phyloP scores from a whole-genome alignment of 2,329 filamentous ascomycete species.

The Xylariales sp. region DNA sequence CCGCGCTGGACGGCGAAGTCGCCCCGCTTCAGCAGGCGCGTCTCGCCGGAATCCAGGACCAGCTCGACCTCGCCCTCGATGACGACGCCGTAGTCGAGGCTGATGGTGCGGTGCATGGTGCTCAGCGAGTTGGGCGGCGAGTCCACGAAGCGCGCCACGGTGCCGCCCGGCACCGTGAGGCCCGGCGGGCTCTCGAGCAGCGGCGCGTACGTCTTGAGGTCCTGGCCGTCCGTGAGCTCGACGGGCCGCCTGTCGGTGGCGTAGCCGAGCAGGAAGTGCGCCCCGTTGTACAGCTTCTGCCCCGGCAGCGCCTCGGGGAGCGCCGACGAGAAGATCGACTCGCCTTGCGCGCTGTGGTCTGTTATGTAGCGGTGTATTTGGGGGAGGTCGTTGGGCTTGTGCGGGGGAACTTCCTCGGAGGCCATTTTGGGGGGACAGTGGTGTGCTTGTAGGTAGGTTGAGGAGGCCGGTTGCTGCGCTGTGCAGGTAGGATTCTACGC shows the following conservation, averaged over 20 bases:
- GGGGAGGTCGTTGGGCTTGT: slow-evolving; percentile 14
- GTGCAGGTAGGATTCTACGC: too few species aligned
- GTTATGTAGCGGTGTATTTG: slow-evolving; percentile 24
- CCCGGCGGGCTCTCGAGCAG: slow-evolving; percentile 42
- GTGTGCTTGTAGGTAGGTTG: too few species aligned
- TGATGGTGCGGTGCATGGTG: slow-evolving; percentile 43
- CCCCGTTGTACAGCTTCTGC: slow-evolving; percentile 28
- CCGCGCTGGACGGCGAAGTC: slow-evolving; percentile 44
- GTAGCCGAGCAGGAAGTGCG: slow-evolving; percentile 45
- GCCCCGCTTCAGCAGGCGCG: slow-evolving; percentile 34
- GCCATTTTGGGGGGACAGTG: slow-evolving; percentile 1
- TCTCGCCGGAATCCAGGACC: slow-evolving; percentile 41
- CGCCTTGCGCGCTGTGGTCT: slow-evolving; percentile 28
- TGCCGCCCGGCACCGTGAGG: slow-evolving; percentile 39
- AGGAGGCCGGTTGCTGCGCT: too few species aligned
- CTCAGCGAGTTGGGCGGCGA: slow-evolving; percentile 34
- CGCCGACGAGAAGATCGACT: slow-evolving; percentile 28
- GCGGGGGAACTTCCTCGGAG: slow-evolving; percentile 8
- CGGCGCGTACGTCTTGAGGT: slow-evolving; percentile 39
- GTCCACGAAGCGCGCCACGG: slow-evolving; percentile 40
- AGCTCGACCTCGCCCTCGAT: slow-evolving; percentile 45
- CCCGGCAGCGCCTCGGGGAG: slow-evolving; percentile 19
- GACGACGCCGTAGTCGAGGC: slow-evolving; percentile 45
- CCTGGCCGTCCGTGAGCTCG: slow-evolving; percentile 37
- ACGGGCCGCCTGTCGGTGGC: slow-evolving; percentile 43